Percentiles rank a stretch among this genome's conserved stretches.
Conservation (phyloP, 2,329 filamentous ascomycete genomes). For the Diaporthe vexans region DNA sequence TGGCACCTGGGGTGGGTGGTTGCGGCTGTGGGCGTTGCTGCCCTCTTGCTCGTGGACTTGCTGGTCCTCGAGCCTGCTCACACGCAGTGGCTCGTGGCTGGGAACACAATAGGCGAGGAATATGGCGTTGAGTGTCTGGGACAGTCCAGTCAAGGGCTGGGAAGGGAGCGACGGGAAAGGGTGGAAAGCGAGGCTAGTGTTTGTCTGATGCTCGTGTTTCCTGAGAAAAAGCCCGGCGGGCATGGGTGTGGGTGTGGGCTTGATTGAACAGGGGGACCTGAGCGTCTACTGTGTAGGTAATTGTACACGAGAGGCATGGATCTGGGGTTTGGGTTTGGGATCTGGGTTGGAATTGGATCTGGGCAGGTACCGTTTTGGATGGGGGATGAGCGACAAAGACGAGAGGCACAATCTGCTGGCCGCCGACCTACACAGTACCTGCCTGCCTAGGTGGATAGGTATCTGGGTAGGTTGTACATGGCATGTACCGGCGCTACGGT, state of each 20-base stretch:
- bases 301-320: constrained; percentile 1
- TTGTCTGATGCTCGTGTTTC: constrained; percentile 19
- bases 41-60: background rate
- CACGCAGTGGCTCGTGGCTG: background rate
- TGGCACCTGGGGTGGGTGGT: background rate
- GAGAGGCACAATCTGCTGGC: background rate
- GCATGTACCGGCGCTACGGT: constrained; percentile 6
- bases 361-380: background rate
- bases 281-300: background rate
- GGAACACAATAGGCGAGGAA: background rate
- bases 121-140: constrained; percentile 8
- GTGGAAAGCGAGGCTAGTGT: background rate
- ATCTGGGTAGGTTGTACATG: too few relatives aligned
- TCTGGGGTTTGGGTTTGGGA: constrained; percentile 22
- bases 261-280: constrained; percentile 10
- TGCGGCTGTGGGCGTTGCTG: background rate
- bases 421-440: background rate
- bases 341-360: background rate
- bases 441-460: background rate
- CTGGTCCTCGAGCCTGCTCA: background rate
- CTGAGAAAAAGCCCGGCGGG: background rate
- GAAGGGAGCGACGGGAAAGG: background rate
- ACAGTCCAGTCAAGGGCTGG: constrained; percentile 12
- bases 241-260: constrained; percentile 6
- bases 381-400: background rate